Conservation (phyloP, 2,329 filamentous ascomycete genomes). For the Orbilia javanica region DNA sequence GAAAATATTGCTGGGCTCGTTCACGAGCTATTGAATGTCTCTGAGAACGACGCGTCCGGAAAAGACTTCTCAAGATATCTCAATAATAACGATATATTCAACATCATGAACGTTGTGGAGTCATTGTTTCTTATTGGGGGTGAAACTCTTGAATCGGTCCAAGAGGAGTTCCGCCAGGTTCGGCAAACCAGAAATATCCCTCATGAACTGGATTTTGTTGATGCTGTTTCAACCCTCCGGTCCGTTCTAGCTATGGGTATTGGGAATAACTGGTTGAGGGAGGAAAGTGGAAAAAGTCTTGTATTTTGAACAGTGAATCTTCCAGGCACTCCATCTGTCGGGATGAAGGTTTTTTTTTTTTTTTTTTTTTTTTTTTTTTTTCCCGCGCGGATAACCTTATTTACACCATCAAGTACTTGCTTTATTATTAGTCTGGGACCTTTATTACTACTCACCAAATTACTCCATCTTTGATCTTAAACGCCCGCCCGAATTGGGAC, state of each 20-base stretch:
- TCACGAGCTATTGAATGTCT: constrained; percentile 41
- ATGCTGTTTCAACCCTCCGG: constrained; percentile 39
- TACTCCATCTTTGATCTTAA: too few relatives aligned
- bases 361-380: too few relatives aligned
- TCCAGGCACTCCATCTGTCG: not conserved
- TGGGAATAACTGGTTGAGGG: constrained; percentile 40
- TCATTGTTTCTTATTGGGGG: constrained; percentile 46
- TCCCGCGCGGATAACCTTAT: too few relatives aligned
- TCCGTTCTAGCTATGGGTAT: constrained; percentile 17
- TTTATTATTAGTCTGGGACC: too few relatives aligned
- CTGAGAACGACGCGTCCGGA: not conserved
- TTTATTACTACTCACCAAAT: too few relatives aligned
- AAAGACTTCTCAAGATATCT: constrained; percentile 25
- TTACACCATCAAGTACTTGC: too few relatives aligned
- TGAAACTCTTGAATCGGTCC: constrained; percentile 43
- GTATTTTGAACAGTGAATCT: constrained; percentile 21
- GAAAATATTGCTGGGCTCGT: constrained; percentile 51
- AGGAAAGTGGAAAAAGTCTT: constrained; percentile 40
- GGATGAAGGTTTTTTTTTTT: not conserved
- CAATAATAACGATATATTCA: constrained; percentile 40
- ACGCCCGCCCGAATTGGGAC: too few relatives aligned
- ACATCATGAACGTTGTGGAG: constrained; percentile 36
- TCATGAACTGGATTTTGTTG: constrained; percentile 38
- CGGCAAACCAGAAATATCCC: not conserved
- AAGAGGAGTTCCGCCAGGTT: constrained; percentile 41